A percentile compares a stretch with the other conserved stretches of the same genome.
Conservation (phyloP, 805 yeast genomes). For the Spathaspora hagerdaliae region DNA sequence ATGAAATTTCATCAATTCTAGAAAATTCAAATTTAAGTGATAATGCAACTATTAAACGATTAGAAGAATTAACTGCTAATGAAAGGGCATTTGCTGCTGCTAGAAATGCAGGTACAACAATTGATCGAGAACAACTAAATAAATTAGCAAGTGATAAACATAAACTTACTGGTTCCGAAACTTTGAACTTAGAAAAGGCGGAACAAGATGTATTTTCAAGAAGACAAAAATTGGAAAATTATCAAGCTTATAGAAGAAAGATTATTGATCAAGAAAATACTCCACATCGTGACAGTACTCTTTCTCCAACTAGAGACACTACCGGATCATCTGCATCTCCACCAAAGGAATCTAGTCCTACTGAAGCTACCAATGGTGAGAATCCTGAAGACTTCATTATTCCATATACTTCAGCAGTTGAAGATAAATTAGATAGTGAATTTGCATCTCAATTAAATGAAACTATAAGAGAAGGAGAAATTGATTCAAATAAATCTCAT, state of each 20-base stretch:
- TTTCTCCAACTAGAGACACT: conserved; percentile 3
- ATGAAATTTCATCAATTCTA: conserved; percentile 31
- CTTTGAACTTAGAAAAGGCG: conserved; percentile 36
- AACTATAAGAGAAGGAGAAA: conserved; percentile 50
- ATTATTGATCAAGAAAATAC: conserved; percentile 55
- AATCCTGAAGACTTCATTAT: conserved; percentile 28
- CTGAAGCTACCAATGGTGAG: conserved; percentile 10
- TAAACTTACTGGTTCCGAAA: conserved; percentile 38
- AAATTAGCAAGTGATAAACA: conserved; percentile 34
- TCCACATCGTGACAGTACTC: conserved; percentile 4
- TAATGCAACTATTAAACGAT: conserved; percentile 44
- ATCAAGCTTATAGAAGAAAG: conserved; percentile 54
- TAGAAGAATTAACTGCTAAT: conserved; percentile 54
- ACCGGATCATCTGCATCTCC: conserved; percentile 10
- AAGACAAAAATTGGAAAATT: conserved; percentile 50
- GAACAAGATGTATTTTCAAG: conserved; percentile 49
- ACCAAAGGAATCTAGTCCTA: conserved; percentile 10
- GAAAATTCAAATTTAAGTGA: conserved; percentile 41
- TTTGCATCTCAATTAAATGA: conserved; percentile 53
- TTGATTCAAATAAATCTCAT: conserved; percentile 49
- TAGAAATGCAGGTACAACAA: conserved; percentile 33
- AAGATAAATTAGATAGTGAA: conserved; percentile 59
- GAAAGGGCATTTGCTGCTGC: conserved; percentile 61
- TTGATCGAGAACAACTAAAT: conserved; percentile 30
- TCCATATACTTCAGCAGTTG: conserved; percentile 68